Evolutionary conservation across 805 yeast genomes (phyloP).

Genomic region (Yarrowia osloensis): DNA sequence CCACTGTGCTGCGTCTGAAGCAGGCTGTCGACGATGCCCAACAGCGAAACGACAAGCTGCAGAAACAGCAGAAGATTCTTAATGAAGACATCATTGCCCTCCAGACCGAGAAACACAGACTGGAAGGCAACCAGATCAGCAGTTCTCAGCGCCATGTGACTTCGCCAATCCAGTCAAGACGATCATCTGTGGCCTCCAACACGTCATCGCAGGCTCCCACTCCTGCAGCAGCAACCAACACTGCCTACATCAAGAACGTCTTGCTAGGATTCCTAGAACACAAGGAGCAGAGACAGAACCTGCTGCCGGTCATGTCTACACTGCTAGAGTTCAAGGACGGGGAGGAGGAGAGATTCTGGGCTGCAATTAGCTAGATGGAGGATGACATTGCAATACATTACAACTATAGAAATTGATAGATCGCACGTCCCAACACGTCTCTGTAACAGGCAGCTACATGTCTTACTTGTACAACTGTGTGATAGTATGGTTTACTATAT

Average conservation of each 20-base stretch:
- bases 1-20: conserved; percentile 42
- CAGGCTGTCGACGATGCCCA: conserved; percentile 44
- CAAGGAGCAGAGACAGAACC: conserved; percentile 82
- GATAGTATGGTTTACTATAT: not conserved
- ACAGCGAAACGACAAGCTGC: conserved; percentile 43
- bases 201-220: conserved; percentile 33
- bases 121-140: conserved; percentile 33
- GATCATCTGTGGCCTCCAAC: conserved; percentile 30
- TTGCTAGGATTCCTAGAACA: conserved; percentile 89
- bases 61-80: conserved; percentile 42
- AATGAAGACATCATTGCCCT: conserved; percentile 40
- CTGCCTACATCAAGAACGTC: conserved; percentile 85
- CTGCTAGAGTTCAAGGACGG: conserved; percentile 64
- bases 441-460: not conserved
- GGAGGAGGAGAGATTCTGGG: conserved; percentile 73
- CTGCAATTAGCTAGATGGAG: conserved; percentile 44
- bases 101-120: conserved; percentile 36
- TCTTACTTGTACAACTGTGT: too few species aligned
- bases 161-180: conserved; percentile 14
- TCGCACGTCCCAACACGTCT: not conserved
- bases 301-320: conserved; percentile 82
- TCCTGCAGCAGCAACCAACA: conserved; percentile 46
- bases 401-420: not conserved
- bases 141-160: conserved; percentile 1
- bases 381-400: not conserved